Conservation (phyloP, 2,329 filamentous ascomycete genomes). For the Furcasterigmium furcatum region DNA sequence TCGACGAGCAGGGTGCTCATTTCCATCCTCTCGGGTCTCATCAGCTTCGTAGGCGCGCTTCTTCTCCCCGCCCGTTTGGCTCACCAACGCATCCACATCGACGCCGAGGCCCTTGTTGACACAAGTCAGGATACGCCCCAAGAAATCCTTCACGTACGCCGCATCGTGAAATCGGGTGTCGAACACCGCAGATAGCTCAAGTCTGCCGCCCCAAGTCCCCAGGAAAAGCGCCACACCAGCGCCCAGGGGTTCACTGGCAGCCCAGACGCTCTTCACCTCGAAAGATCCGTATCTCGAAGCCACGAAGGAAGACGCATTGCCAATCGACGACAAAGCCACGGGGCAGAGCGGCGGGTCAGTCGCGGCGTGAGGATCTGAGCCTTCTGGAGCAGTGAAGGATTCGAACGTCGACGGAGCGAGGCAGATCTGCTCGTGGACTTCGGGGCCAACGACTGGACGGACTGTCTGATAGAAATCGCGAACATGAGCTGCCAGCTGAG, state of each 20-base stretch:
- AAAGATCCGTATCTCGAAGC: background rate
- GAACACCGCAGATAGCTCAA: background rate
- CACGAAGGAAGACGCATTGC: background rate
- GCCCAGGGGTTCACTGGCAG: background rate
- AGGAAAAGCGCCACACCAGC: background rate
- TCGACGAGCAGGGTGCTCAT: too few species aligned
- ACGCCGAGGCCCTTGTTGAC: too few species aligned
- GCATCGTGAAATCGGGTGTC: background rate
- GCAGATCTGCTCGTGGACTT: background rate
- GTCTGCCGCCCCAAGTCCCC: background rate
- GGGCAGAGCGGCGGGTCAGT: background rate
- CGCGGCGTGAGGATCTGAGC: background rate
- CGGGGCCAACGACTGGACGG: background rate
- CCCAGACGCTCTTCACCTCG: background rate
- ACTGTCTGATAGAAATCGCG: background rate
- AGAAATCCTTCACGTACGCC: slow-evolving; percentile 15
- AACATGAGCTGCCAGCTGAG: background rate
- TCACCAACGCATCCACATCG: too few species aligned
- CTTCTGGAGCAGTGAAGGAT: background rate
- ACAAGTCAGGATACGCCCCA: slow-evolving; percentile 16
- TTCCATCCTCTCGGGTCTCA: too few species aligned
- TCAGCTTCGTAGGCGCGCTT: too few species aligned
- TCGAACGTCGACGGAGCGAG: background rate
- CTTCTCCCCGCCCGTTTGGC: too few species aligned
- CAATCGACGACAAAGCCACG: background rate